phyloP scores from a whole-genome alignment of 495 filamentous ascomycete species.

The Penicillium malachiteum region DNA sequence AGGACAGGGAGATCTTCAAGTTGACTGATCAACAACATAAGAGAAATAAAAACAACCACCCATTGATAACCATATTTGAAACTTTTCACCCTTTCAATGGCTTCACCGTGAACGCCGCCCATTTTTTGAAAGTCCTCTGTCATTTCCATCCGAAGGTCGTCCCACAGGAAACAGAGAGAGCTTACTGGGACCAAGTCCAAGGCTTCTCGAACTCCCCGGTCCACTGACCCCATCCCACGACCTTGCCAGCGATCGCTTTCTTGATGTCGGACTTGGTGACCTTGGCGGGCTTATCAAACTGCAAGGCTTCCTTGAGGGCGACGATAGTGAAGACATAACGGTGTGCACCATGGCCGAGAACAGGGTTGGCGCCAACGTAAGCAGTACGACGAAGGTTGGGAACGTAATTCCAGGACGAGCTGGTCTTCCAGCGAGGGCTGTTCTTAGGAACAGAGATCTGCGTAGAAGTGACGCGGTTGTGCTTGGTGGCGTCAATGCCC shows the following conservation, averaged over 20 bases:
- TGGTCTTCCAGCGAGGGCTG: constrained; percentile 13
- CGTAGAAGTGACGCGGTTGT: constrained; percentile 21
- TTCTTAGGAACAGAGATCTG: constrained; percentile 6
- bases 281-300: constrained; percentile 27
- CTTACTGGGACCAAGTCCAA: background rate
- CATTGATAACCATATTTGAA: background rate
- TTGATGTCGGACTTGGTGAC: constrained; percentile 44
- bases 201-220: constrained; percentile 43
- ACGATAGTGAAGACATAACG: constrained; percentile 52
- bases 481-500: constrained; percentile 28
- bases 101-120: background rate
- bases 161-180: too few relatives aligned
- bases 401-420: constrained; percentile 44
- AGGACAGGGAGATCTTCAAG: background rate
- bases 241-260: constrained; percentile 44
- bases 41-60: background rate
- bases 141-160: background rate
- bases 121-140: background rate
- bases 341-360: constrained; percentile 48
- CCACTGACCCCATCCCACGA: constrained; percentile 53
- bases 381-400: constrained; percentile 28
- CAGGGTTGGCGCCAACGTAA: constrained; percentile 42
- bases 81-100: background rate
- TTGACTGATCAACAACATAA: background rate
- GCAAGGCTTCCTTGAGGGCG: constrained; percentile 41